Base-by-base conservation (phyloP, 805 yeast genomes). In the Tetrapisispora pingtungensis region DNA sequence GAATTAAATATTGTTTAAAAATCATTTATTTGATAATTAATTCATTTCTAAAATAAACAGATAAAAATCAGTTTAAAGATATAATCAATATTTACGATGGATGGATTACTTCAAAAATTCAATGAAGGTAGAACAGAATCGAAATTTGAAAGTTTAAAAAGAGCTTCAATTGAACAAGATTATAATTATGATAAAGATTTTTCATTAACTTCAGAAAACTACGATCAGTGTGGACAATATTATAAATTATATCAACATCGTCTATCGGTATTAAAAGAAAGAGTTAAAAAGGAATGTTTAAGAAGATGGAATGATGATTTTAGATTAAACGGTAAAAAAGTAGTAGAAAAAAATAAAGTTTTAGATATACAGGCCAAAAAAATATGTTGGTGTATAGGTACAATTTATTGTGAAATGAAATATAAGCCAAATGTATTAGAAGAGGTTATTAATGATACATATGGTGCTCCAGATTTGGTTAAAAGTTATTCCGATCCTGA, bases 361-460 rank as follows among this genome's bases (percentile, higher is more conserved):
- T 20, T 75, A 57, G 55, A 66, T 65, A 34, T 74, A 65, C 49
- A 69, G 61, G 51, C 70, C 55, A 49, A 68, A 60, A 40, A 66
- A 61, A 55, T 77, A 70, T 61, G 85, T 49, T 93, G 90, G 90
- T 79, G 87, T 12, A 71, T 82, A 22, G 98, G 98, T 2, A 86
- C 97, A 0, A 72, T 89, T 0, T 87, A 82, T 56, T 74, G 85
- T 54, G 96, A 89, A 48, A 73, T 86, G 80, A 79, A 78, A 56
- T 77, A 78, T 56, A 93, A 93, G 58, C 88, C 96, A 4, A 83
- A 89, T 59, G 80, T 93, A 42, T 65, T 93, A 45, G 76, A 78
- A 36, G 97, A 93, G 49, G 88, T 90, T 8, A 78, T 83, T 28
- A 73, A 73, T 42, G 73, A 69, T 39, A 59, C 64, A 12, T 67